Percentiles rank a stretch among this genome's conserved stretches.
These are phyloP conservation scores for Goffeauzyma gilvescens DNA, from an alignment of 768 basidiomycete genomes.

Conservation along the genomic window DNA sequence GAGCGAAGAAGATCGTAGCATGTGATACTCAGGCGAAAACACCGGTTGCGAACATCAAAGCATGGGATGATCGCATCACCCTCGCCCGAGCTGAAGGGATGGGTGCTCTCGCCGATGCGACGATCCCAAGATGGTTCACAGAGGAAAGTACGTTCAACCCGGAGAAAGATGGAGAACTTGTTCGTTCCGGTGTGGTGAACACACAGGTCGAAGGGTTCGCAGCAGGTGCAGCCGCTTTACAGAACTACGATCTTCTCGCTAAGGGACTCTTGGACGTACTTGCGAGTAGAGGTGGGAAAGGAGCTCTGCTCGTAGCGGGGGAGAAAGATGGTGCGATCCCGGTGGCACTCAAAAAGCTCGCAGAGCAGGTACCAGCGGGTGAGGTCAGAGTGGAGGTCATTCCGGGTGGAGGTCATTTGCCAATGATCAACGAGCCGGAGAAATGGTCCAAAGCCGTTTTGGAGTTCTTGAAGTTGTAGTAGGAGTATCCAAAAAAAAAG, in stretches of 20 bases:
- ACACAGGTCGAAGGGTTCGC: slow-evolving; percentile 28
- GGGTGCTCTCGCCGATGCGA: slow-evolving; percentile 21
- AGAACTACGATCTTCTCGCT: slow-evolving; percentile 27
- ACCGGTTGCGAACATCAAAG: slow-evolving; percentile 26
- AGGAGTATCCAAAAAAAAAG: too few species aligned
- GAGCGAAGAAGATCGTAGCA: slow-evolving; percentile 18
- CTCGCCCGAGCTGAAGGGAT: slow-evolving; percentile 20
- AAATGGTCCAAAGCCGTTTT: slow-evolving; percentile 7
- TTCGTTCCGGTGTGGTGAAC: slow-evolving; percentile 16
- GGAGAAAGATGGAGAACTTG: slow-evolving; percentile 12
- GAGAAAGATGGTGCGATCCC: slow-evolving; percentile 29
- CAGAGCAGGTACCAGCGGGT: slow-evolving; percentile 15
- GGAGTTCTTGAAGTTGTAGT: slow-evolving; percentile 9
- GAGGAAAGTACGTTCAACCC: slow-evolving; percentile 13
- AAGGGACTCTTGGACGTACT: slow-evolving; percentile 18
- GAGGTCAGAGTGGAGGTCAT: slow-evolving; percentile 15
- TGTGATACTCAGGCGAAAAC: slow-evolving; percentile 31
- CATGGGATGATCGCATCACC: slow-evolving; percentile 31
- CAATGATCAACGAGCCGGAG: slow-evolving; percentile 23
- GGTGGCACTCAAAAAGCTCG: slow-evolving; percentile 16
- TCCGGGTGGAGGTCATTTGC: slow-evolving; percentile 24
- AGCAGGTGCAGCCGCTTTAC: slow-evolving; percentile 22
- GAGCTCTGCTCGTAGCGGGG: slow-evolving; percentile 27
- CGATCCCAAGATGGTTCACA: slow-evolving; percentile 29
- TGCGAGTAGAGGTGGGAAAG: slow-evolving; percentile 7